Base-by-base conservation (phyloP, 2,329 filamentous ascomycete species). In the Aspergillus persii region DNA sequence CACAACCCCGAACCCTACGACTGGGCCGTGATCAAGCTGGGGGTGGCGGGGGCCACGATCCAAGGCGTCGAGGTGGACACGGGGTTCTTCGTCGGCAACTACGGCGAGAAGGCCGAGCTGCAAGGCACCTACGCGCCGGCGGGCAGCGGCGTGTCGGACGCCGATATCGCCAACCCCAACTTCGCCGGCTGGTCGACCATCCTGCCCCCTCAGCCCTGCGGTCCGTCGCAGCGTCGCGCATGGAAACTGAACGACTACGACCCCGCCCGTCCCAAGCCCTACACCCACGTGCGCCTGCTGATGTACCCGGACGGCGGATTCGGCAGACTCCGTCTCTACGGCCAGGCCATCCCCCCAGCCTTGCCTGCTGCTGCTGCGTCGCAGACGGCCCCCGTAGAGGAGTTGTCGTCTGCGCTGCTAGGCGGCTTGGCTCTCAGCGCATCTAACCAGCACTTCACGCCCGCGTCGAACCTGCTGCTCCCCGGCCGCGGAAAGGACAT, bases 21-120 rank as follows among this genome's bases (percentile, higher is more conserved):
- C 72, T 87, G 83, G 82, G 84, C 84, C 0, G 80, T 87, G 6
- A 78, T 87, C 59, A 78, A 82, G 49, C 78, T 87, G 0, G 84
- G 84, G n/a, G 82, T 84, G 0, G 79, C 69, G 23, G 69, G 69
- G 46, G 76, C 72, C 8, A 58, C 67, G 2, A 74, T 79, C 39
- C 68, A 75, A 30, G 78, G 77, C 18, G 68, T 80, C 3, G 78
- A 80, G 63, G 71, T 80, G 31, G 76, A 80, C 64, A 80, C 78
- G 5, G 74, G 75, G 0, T 74, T 75, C 62, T 80, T 80, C 58
- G 69, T 73, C 15, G 78, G 78, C n/a, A 80, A 80, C 61, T 78
- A 78, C 59, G 78, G 75, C 49, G 77, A 78, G 62, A 73, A 73
- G 55, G 77, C 76, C 7, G 71, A 71, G 50, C 60, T 80, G 50